Conservation (phyloP, 164 flowering plant genomes). For the Tetrastigma voinierianum region DNA sequence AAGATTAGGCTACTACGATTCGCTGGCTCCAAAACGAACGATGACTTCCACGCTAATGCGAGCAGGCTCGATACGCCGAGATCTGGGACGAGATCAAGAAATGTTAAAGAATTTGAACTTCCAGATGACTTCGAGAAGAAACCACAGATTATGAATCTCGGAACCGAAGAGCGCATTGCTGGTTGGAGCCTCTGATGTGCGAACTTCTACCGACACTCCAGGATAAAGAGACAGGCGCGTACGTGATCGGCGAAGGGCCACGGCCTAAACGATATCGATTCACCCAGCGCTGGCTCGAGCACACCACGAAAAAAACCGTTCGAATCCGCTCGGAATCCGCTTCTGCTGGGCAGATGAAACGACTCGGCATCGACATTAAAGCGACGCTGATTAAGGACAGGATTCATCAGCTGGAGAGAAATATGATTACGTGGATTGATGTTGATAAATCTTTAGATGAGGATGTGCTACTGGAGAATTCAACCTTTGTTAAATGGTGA, state of each 20-base stretch:
- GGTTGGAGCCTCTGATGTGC: constrained; percentile 82
- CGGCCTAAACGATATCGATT: constrained; percentile 70
- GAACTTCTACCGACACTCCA: constrained; percentile 71
- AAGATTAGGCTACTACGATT: constrained; percentile 65
- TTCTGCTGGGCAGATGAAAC: constrained; percentile 75
- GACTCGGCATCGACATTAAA: constrained; percentile 36
- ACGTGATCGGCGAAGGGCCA: constrained; percentile 43
- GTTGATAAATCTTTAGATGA: constrained; percentile 15
- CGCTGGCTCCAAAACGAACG: constrained; percentile 46
- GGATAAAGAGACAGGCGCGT: constrained; percentile 69
- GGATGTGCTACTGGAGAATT: constrained; percentile 47
- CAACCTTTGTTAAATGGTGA: constrained; percentile 78
- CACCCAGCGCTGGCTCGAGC: constrained; percentile 67
- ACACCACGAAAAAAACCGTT: constrained; percentile 20
- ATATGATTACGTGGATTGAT: constrained; percentile 26
- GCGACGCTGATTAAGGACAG: constrained; percentile 22
- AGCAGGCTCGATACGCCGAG: constrained; percentile 66
- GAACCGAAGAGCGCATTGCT: constrained; percentile 59
- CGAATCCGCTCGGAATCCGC: constrained; percentile 37
- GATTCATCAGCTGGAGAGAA: constrained; percentile 32
- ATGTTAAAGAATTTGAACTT: constrained; percentile 60
- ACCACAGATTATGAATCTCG: constrained; percentile 53
- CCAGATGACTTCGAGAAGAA: constrained; percentile 66
- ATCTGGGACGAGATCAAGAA: constrained; percentile 79
- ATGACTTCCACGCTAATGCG: constrained; percentile 72